A percentile compares a stretch with the other conserved stretches of the same genome.
Conservation (phyloP, 345 rosid genomes). For the Citrus cavaleriei region DNA sequence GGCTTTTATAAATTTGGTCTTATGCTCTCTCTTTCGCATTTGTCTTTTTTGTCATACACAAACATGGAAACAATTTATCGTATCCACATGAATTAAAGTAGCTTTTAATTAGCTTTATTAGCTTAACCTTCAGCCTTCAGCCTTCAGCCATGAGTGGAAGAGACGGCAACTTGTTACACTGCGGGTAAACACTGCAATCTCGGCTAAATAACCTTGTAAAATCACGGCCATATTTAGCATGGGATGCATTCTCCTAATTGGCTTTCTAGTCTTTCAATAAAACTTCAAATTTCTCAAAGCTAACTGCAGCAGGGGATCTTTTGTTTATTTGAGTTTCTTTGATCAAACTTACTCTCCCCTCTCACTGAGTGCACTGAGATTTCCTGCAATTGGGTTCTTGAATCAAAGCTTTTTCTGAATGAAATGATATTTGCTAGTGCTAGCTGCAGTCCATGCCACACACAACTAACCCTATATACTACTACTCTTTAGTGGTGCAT, state of each 20-base stretch:
- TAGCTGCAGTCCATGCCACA: not conserved
- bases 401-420: not conserved
- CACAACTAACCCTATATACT: not conserved
- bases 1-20: not conserved
- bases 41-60: slow-evolving; percentile 13
- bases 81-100: too few relatives aligned
- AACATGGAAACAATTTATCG: slow-evolving; percentile 7
- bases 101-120: not conserved
- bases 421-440: not conserved
- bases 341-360: slow-evolving; percentile 8
- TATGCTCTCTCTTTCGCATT: not conserved
- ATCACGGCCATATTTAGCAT: slow-evolving; percentile 21
- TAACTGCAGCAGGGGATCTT: slow-evolving; percentile 38
- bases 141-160: slow-evolving; percentile 18
- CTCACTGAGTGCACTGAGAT: slow-evolving; percentile 10
- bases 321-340: slow-evolving; percentile 19
- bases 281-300: slow-evolving; percentile 7
- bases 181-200: slow-evolving; percentile 40
- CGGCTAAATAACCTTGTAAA: slow-evolving; percentile 27
- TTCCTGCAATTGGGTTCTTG: not conserved
- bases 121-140: not conserved
- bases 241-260: slow-evolving; percentile 22
- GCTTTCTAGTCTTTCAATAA: slow-evolving; percentile 30
- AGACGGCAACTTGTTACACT: slow-evolving; percentile 32
- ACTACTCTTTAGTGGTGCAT: not conserved